Percentiles rank a stretch among this genome's conserved stretches.
These are phyloP conservation scores for Cercis canadensis DNA, from an alignment of 306 rosid species.

Conservation along the genomic window DNA sequence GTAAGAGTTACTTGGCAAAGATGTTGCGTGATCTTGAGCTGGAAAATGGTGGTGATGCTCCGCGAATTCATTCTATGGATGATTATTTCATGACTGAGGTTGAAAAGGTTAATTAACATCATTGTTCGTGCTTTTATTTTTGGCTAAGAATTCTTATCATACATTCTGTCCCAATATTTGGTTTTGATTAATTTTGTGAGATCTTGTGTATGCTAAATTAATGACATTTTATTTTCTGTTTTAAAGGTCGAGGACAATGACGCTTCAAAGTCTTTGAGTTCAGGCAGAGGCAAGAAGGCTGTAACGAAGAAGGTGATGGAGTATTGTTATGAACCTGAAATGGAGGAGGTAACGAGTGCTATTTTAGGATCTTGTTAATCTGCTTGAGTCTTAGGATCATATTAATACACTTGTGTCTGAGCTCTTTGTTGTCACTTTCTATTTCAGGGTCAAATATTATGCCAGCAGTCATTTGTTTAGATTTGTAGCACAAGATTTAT, in stretches of 20 bases:
- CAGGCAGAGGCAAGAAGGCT: conserved; percentile 81
- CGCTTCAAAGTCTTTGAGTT: conserved; percentile 65
- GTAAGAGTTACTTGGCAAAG: conserved; percentile 96
- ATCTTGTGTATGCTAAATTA: conserved; percentile 28
- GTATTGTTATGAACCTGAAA: conserved; percentile 98
- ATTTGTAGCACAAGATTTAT: background rate
- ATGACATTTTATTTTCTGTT: conserved; percentile 32
- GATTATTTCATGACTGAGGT: conserved; percentile 98
- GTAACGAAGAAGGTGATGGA: conserved; percentile 85
- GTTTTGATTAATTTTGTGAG: conserved; percentile 20
- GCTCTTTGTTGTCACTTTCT: conserved; percentile 24
- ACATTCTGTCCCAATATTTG: conserved; percentile 1
- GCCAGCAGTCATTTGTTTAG: conserved; percentile 14
- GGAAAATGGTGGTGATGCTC: conserved; percentile 87
- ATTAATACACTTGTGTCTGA: background rate
- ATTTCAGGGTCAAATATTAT: conserved; percentile 24
- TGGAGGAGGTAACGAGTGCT: conserved; percentile 77
- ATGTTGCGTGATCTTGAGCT: conserved; percentile 94
- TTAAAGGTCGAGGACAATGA: conserved; percentile 79
- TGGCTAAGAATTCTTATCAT: background rate
- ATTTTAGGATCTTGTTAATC: background rate
- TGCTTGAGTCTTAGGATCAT: background rate
- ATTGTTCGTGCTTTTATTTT: conserved; percentile 27
- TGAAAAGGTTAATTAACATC: conserved; percentile 70
- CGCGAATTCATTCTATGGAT: conserved; percentile 97